Base-by-base conservation (phyloP, 208 protist genomes). In the Acanthamoeba royreba region DNA sequence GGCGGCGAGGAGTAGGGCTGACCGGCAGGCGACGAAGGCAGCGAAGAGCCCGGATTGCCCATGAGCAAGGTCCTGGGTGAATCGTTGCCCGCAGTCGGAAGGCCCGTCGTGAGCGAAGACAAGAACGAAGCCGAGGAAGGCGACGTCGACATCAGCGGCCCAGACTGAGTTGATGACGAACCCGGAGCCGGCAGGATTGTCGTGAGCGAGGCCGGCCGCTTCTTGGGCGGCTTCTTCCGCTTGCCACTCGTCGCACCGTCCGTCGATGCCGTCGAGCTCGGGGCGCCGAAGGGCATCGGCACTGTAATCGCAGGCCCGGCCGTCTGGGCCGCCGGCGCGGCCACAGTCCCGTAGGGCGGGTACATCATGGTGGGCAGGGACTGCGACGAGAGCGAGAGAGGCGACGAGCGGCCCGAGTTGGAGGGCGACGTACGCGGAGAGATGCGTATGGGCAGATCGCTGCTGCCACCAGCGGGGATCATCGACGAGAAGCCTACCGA, bases 141-240 rank as follows among this genome's bases (percentile, higher is more conserved):
- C 38, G 74, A 85, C 43, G 74, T 53, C 0, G 74, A 85, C 13
- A 85, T 22, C 4, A 33, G 15, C 22, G 72, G 74, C 25, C 28
- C 43, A 2, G 40, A 42, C 22, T 13, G 22, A 22, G 49, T n/a
- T 58, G 49, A 22, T 58, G 49, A 13, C 15, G 49, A 22, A 58
- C 15, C 13, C 4, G 74, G 74, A 5, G 74, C 22, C 2, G 74
- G 74, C 38, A 85, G 74, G 25, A 85, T n/a, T 22, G n/a, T 25
- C 9, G 43, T 8, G 33, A 53, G 43, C 74, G 74, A 85, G 1
- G 74, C 74, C 38, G 46, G 74, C 74, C 53, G 46, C 74, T 85
- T 85, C 74, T 85, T 85, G 38, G 38, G 43, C 7, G 74, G 74
- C 43, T 85, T 85, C 74, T 85, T 85, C 22, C 74, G 74, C 74